These are phyloP conservation scores for Mangifera indica DNA, from an alignment of 345 rosid species.

Conservation along the genomic window DNA sequence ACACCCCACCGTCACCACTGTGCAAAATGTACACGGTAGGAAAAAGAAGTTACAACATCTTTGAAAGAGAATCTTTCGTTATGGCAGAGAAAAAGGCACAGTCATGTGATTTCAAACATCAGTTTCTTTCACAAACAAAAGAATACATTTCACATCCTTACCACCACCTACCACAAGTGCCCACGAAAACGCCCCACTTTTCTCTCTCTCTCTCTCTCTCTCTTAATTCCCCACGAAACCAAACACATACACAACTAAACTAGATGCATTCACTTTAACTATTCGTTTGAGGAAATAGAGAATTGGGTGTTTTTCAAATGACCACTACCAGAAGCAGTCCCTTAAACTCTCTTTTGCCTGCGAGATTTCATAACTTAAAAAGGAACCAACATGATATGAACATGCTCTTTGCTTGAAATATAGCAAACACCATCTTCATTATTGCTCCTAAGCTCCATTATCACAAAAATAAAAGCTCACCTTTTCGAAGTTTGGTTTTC, in stretches of 20 bases:
- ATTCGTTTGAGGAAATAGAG: background rate
- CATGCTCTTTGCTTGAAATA: conserved; percentile 4
- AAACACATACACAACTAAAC: background rate
- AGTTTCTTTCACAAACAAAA: conserved; percentile 17
- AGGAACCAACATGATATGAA: background rate
- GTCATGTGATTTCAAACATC: conserved; percentile 40
- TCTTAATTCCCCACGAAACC: background rate
- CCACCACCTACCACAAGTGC: conserved; percentile 6
- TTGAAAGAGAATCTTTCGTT: conserved; percentile 20
- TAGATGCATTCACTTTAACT: background rate
- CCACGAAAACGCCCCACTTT: conserved; percentile 9
- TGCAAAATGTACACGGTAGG: background rate
- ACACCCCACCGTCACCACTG: background rate
- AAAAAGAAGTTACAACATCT: background rate
- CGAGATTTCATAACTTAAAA: background rate
- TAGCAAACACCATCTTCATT: conserved; percentile 3
- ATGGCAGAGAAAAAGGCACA: conserved; percentile 28
- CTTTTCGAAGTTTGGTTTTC: conserved; percentile 15
- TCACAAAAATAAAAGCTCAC: background rate
- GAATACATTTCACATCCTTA: background rate
- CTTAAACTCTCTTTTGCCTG: background rate
- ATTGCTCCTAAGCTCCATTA: background rate
- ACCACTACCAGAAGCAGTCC: conserved; percentile 19
- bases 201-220: background rate
- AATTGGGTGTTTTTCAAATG: conserved; percentile 14